These are phyloP conservation scores for Brassica napus DNA, from an alignment of 345 rosid species.

Conservation along the genomic window DNA sequence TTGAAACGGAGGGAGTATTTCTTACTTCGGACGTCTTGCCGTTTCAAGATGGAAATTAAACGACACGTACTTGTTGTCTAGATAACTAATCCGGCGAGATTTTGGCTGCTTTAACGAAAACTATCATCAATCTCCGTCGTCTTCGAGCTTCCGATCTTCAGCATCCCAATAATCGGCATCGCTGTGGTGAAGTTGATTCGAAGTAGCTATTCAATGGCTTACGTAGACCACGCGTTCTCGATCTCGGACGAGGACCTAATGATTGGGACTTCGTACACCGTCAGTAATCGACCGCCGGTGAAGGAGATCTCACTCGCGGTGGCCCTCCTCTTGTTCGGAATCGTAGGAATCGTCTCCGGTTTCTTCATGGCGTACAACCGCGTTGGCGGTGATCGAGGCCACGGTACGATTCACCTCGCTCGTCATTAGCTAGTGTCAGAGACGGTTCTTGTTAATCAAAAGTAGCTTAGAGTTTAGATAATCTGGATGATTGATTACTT, in stretches of 20 bases:
- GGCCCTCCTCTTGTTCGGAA: constrained; percentile 85
- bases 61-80: constrained; percentile 6
- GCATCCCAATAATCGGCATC: constrained; percentile 11
- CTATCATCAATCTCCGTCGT: neutral
- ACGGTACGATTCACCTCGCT: constrained; percentile 50
- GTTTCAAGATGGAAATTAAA: neutral
- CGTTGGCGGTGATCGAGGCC: constrained; percentile 88
- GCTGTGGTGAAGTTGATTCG: constrained; percentile 8
- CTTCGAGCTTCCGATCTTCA: constrained; percentile 32
- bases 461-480: too few species aligned
- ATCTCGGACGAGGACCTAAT: constrained; percentile 92
- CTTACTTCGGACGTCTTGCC: constrained; percentile 5
- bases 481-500: too few species aligned
- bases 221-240: constrained; percentile 96
- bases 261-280: constrained; percentile 67
- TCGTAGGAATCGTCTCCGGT: constrained; percentile 74
- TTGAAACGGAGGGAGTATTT: neutral
- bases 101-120: neutral
- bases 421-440: neutral
- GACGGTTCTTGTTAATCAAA: too few species aligned
- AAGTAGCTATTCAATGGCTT: constrained; percentile 61
- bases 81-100: constrained; percentile 15
- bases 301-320: constrained; percentile 94
- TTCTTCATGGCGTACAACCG: constrained; percentile 67
- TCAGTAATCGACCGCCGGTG: constrained; percentile 80